Evolutionary conservation across 345 rosid genomes (phyloP), one percentile per base, ranked within the genome.

Genomic region (Iberis pinnata): DNA sequence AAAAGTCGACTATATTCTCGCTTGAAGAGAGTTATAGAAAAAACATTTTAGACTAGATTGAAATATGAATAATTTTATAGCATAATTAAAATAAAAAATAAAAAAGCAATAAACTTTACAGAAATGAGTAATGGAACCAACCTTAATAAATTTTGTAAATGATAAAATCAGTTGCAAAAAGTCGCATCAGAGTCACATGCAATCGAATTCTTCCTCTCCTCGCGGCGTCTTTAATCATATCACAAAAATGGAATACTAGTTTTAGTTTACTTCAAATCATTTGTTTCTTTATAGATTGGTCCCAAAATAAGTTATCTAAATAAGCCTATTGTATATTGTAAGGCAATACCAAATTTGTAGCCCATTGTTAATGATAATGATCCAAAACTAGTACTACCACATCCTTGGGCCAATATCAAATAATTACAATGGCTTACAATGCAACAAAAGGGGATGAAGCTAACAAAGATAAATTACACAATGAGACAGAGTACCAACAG

Each of bases 121-220:
- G 45, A 49, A 16, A 58, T 51, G 26, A 24, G 3, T 25, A n/a
- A 50, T 51, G 64, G 70, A 64, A 17, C 64, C 70, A 42, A 65
- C 48, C 36, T 43, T 51, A 13, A 43, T 51, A 13, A 57, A 22
- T 35, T 65, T 65, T 58, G 53, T 50, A 53, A 26, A 58, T 65
- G 58, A 65, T 65, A 53, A 51, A 48, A 58, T 39, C 54, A 44
- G 49, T 36, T 65, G 8, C 60, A 43, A 37, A 58, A 65, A 65
- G 59, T 65, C 64, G 64, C 15, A 65, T 58, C 70, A 58, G 8
- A 50, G 35, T 65, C 70, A 51, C 70, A 65, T 65, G 70, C 64
- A 65, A 65, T 51, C 54, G 48, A 43, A 36, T 43, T 37, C 40
- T 52, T 27, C 42, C 26, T 50, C 58, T 43, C 40, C 58, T 37